Evolutionary conservation across 768 basidiomycete genomes (phyloP), one percentile per base, ranked within the genome.

Genomic region (Lactarius quietus): DNA sequence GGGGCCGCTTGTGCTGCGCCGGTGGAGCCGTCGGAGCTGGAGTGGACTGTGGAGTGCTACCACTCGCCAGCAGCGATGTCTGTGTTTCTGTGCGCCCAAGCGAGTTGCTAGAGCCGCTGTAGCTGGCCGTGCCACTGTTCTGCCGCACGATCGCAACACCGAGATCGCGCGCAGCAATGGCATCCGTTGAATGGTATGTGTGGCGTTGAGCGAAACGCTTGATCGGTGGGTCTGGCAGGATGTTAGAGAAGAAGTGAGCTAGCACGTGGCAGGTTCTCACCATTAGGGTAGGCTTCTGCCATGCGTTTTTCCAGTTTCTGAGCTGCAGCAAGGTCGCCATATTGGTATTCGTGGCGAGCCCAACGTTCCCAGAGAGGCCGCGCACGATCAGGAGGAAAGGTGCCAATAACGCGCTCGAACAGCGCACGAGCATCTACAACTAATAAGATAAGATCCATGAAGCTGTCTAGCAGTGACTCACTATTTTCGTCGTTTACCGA

Each of bases 401-500:
- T 88, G 18, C 82, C 75, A 29, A 96, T 90, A 8, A 92, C 88
- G 31, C 92, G 86, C 73, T 99, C 96, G 73, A 99, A 99, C 31
- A 98, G 79, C 0, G 96, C 96, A 62, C 96, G 86, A 1, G 96
- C 97, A 78, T 99, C 97, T 99, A 66, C 8, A 57, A 41, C 43
- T 52, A 57, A 61, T 41, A 59, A 65, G 64, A 35, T 56, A 41
- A 67, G 66, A n/a, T 54, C 57, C 57, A 20, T 39, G 65, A 65
- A 23, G 14, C 26, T 23, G 61, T n/a, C 57, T 28, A 28, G 45
- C 35, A 8, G n/a, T 15, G 23, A 43, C 45, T 70, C 73, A 97
- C 96, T 99, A 72, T 88, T 93, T 69, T 94, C 90, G 75, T 98
- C 96, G 71, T 98, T 98, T 78, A 97, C 84, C 31, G 89, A 90